A percentile compares a stretch with the other conserved stretches of the same genome.
Conservation (phyloP, 1,284 basidiomycete genomes). For the Spongispora temasekensis region DNA sequence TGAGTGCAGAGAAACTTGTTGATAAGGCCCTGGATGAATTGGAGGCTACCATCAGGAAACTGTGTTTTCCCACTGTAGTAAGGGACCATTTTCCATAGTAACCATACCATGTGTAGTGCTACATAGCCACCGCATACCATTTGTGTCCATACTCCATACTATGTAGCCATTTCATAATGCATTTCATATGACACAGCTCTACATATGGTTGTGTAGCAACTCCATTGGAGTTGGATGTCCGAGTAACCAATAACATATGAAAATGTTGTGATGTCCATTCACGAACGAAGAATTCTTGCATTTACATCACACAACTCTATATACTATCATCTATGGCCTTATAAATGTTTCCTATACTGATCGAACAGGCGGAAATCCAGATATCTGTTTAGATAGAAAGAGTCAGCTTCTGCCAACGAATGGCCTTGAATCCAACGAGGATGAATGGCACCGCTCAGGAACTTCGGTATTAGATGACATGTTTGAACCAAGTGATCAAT, state of each 20-base stretch:
- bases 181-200: not conserved
- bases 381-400: not conserved
- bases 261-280: too few relatives aligned
- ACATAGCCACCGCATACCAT: too few relatives aligned
- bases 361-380: not conserved
- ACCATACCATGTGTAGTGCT: too few relatives aligned
- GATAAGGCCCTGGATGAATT: too few relatives aligned
- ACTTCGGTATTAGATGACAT: not conserved
- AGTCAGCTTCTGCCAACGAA: not conserved
- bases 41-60: not conserved
- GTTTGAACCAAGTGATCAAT: not conserved
- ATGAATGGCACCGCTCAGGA: not conserved
- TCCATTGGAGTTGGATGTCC: too few relatives aligned
- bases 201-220: not conserved
- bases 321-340: not conserved
- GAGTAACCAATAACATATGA: too few relatives aligned
- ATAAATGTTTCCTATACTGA: not conserved
- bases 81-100: not conserved
- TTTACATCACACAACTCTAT: too few relatives aligned
- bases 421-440: not conserved
- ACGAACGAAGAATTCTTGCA: not conserved
- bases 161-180: too few relatives aligned
- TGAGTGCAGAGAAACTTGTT: too few relatives aligned
- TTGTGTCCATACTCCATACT: too few relatives aligned
- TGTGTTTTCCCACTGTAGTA: not conserved